Evolutionary conservation across 305 asterid species (phyloP).

Genomic region (Fraxinus platypoda): DNA sequence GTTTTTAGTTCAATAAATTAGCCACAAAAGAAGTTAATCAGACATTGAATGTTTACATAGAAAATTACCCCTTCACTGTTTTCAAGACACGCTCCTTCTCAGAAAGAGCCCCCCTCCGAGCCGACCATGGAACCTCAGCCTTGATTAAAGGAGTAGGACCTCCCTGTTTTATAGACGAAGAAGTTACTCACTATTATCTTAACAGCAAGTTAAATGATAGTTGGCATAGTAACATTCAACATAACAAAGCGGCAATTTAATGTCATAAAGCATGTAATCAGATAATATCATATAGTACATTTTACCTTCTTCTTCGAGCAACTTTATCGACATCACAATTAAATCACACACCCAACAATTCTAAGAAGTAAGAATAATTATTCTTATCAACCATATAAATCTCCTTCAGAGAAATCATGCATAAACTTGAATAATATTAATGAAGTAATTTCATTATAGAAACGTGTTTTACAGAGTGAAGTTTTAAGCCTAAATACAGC

Average conservation of each 20-base stretch:
- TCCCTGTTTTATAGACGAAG: conserved; percentile 32
- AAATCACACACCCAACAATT: not conserved
- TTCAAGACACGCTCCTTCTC: conserved; percentile 32
- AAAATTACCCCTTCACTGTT: conserved; percentile 35
- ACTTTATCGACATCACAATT: not conserved
- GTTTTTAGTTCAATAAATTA: not conserved
- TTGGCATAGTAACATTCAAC: not conserved
- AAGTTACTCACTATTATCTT: not conserved
- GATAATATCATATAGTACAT: not conserved
- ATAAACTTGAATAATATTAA: not conserved
- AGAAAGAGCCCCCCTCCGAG: conserved; percentile 25
- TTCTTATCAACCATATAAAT: not conserved
- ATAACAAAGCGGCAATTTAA: not conserved
- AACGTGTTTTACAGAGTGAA: not conserved
- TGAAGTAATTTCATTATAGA: not conserved
- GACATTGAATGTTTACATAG: not conserved
- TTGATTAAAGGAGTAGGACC: conserved; percentile 44
- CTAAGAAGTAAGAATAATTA: not conserved
- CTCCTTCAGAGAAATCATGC: not conserved
- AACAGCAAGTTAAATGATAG: not conserved
- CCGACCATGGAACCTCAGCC: conserved; percentile 45
- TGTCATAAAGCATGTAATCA: not conserved
- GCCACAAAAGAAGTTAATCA: not conserved
- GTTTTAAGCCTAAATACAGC: not conserved
- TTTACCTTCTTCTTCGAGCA: not conserved